Percentiles rank a stretch among this genome's conserved stretches.
Evolutionary conservation across 2,329 filamentous ascomycete genomes (phyloP).

Genomic region (Aquanectria penicillioides): DNA sequence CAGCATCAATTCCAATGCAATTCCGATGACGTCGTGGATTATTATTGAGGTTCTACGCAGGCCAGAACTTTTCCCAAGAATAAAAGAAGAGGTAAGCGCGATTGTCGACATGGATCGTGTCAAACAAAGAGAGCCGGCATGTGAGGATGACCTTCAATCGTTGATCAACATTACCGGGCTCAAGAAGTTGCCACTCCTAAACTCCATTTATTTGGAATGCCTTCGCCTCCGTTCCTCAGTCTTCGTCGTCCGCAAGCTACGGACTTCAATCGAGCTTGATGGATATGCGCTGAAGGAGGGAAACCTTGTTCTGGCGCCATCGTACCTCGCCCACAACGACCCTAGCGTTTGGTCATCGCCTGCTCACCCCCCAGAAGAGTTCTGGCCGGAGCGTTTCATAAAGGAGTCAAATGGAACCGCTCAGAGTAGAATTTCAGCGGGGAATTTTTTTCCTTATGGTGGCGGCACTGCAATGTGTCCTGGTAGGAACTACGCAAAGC

Average conservation of each 20-base stretch:
- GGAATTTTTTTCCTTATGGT: conserved; percentile 40
- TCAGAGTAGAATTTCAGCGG: conserved; percentile 20
- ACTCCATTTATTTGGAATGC: conserved; percentile 35
- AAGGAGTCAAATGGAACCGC: conserved; percentile 20
- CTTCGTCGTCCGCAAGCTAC: conserved; percentile 36
- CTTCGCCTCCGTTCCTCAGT: conserved; percentile 35
- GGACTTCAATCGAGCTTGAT: conserved; percentile 35
- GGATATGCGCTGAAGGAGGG: conserved; percentile 34
- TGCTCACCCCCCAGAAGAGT: conserved; percentile 28
- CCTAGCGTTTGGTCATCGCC: conserved; percentile 28
- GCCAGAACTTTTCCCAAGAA: conserved; percentile 29
- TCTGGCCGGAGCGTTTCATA: conserved; percentile 37
- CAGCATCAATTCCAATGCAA: conserved; percentile 39
- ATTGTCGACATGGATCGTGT: conserved; percentile 16
- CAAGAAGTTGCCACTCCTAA: conserved; percentile 30
- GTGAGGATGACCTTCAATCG: background rate
- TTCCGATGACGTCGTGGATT: conserved; percentile 37
- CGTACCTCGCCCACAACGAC: conserved; percentile 35
- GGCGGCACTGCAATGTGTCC: conserved; percentile 41
- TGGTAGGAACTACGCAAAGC: conserved; percentile 39
- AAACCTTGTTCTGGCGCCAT: conserved; percentile 36
- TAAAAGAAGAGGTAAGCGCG: conserved; percentile 23
- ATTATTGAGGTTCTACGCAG: conserved; percentile 35
- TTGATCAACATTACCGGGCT: conserved; percentile 27
- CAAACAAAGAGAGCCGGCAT: background rate